Evolutionary conservation across 139 green algal species (phyloP), one percentile per base, ranked within the genome.

Genomic region (Volvox reticuliferus): DNA sequence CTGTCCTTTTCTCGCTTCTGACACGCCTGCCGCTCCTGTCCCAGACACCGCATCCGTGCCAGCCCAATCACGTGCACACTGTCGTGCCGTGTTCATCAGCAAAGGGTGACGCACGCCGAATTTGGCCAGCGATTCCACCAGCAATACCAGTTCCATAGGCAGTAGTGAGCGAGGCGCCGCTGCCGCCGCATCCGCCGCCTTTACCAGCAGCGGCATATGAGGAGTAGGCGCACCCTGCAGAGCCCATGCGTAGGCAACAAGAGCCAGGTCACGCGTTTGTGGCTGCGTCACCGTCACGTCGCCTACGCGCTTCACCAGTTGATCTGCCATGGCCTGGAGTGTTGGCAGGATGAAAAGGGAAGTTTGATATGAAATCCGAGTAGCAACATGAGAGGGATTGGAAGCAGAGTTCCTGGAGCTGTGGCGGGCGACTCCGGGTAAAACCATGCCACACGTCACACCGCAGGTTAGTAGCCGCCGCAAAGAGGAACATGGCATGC

Each of bases 241-340:
- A 33, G 82, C 33, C 63, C 22, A 9, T 24, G 50, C 32, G 21
- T 63, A n/a, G 26, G 82, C 82, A 33, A 35, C 63, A 21, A 88
- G 33, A 5, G 63, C 82, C 65, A 88, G 30, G 82, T 88, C 82
- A 1, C 82, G 63, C 1, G 82, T 12, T 35, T 78, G 33, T 33
- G 82, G 82, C 63, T 88, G 82, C 63, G 82, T 33, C 82, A 78
- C 30, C 33, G 82, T 67, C 82, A 88, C 62, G 82, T 88, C 62
- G 32, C 82, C 82, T 14, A 22, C 26, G 32, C 82, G 62, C 5
- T 13, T 26, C 2, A 24, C 63, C 62, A 88, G 62, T 35, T 78
- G 30, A 21, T 78, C 62, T 12, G 63, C 26, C 20, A 78, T 20
- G 1, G 33, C 63, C 82, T 88, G 65, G 65, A 28, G 65, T 5